phyloP scores from a whole-genome alignment of 2,329 filamentous ascomycete genomes.

The Lasiodiplodia sp. region DNA sequence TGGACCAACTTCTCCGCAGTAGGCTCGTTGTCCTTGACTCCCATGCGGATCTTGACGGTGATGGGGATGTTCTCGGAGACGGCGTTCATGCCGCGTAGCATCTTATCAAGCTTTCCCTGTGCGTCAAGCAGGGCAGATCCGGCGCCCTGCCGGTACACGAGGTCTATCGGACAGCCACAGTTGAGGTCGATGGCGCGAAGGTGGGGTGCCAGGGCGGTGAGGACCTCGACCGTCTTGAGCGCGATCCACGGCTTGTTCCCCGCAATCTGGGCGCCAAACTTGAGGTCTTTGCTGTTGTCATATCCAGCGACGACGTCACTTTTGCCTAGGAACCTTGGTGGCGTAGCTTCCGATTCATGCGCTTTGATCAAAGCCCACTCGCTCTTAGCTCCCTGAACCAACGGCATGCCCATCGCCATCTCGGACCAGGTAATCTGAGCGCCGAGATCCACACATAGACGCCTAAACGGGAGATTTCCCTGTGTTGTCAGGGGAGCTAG shows the following conservation, averaged over 20 bases:
- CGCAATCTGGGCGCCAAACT: constrained; percentile 91
- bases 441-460: constrained; percentile 86
- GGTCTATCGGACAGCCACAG: constrained; percentile 95
- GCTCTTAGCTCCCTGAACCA: constrained; percentile 86
- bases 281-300: constrained; percentile 81
- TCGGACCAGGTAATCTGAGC: constrained; percentile 96
- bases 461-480: constrained; percentile 92
- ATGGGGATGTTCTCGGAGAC: constrained; percentile 91
- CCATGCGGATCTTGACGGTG: constrained; percentile 93
- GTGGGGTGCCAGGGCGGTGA: constrained; percentile 79
- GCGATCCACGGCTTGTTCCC: constrained; percentile 92
- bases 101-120: constrained; percentile 88
- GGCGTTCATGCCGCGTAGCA: constrained; percentile 93
- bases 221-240: constrained; percentile 83
- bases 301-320: constrained; percentile 74
- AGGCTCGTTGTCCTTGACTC: constrained; percentile 79
- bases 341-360: constrained; percentile 79
- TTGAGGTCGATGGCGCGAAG: constrained; percentile 94
- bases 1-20: constrained; percentile 83
- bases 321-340: constrained; percentile 71
- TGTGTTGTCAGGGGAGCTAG: constrained; percentile 96
- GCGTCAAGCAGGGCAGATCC: constrained; percentile 92
- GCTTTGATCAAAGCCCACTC: constrained; percentile 97
- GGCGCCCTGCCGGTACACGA: constrained; percentile 86
- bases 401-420: constrained; percentile 92